Conservation (phyloP, 768 basidiomycete genomes). For the Galerina marginata region DNA sequence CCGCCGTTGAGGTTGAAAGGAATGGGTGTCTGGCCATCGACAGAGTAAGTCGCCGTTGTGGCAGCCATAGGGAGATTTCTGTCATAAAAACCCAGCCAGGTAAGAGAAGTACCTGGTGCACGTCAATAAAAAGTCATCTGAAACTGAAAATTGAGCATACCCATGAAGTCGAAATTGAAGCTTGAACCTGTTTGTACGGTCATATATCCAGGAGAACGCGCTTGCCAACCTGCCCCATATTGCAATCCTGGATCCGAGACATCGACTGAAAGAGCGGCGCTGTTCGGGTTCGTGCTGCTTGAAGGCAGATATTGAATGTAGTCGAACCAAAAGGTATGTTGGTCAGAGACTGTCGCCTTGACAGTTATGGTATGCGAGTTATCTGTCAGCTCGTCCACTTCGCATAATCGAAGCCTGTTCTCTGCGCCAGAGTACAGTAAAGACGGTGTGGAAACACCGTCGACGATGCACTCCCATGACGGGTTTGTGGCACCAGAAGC, state of each 20-base stretch:
- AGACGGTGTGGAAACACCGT: conserved; percentile 23
- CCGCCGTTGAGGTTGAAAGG: conserved; percentile 26
- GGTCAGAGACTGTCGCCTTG: conserved; percentile 19
- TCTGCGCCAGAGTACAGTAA: conserved; percentile 7
- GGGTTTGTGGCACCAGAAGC: conserved; percentile 22
- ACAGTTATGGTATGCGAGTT: conserved; percentile 30
- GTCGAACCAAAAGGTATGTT: conserved; percentile 37
- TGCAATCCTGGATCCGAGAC: conserved; percentile 15
- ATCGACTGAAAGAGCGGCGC: conserved; percentile 19
- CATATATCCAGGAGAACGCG: conserved; percentile 7
- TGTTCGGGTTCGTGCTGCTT: conserved; percentile 14
- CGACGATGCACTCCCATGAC: conserved; percentile 32
- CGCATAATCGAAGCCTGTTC: conserved; percentile 18
- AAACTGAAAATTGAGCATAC: not conserved
- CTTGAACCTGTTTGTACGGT: not conserved
- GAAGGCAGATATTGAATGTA: conserved; percentile 30
- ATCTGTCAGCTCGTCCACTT: conserved; percentile 14
- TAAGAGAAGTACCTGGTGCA: conserved; percentile 24
- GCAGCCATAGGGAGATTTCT: conserved; percentile 17
- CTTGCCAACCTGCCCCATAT: conserved; percentile 18
- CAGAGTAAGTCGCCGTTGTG: conserved; percentile 24
- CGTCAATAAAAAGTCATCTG: not conserved
- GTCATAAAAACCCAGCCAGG: conserved; percentile 30
- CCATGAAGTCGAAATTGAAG: not conserved
- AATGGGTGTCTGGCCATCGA: conserved; percentile 25